Percentiles rank a stretch among this genome's conserved stretches.
Conservation (phyloP, 1,284 basidiomycete genomes). For the Nidula niveotomentosa region DNA sequence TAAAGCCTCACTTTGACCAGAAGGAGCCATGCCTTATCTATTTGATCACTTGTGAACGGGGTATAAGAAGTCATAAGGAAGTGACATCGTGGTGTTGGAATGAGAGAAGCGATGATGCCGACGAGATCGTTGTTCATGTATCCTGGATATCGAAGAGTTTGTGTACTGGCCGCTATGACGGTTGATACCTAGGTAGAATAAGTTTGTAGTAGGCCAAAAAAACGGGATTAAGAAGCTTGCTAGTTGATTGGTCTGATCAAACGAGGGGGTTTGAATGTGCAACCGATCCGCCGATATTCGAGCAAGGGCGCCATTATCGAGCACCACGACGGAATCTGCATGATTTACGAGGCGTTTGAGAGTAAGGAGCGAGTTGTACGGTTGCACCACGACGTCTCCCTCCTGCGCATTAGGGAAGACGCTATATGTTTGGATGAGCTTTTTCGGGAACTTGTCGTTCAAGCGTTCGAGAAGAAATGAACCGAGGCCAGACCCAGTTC, state of each 20-base stretch:
- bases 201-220: not conserved
- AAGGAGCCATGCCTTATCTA: conserved; percentile 72
- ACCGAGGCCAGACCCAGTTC: conserved; percentile 97
- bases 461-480: conserved; percentile 96
- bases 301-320: conserved; percentile 95
- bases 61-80: conserved; percentile 99
- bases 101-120: conserved; percentile 95
- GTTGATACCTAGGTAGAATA: conserved; percentile 72
- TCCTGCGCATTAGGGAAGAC: conserved; percentile 95
- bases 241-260: conserved; percentile 94
- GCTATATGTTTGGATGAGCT: conserved; percentile 98
- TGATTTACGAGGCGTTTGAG: conserved; percentile 95
- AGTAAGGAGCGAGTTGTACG: conserved; percentile 96
- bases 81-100: conserved; percentile 98
- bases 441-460: conserved; percentile 99
- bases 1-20: conserved; percentile 3
- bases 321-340: conserved; percentile 95
- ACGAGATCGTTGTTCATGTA: conserved; percentile 99
- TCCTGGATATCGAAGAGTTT: conserved; percentile 95
- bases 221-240: conserved; percentile 39
- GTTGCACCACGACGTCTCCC: conserved; percentile 96
- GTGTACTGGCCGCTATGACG: conserved; percentile 96
- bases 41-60: conserved; percentile 95
- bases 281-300: conserved; percentile 91
- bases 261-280: conserved; percentile 89